These are phyloP conservation scores for Ceratocystis ficicola DNA, from an alignment of 2,329 filamentous ascomycete genomes.

Conservation along the genomic window DNA sequence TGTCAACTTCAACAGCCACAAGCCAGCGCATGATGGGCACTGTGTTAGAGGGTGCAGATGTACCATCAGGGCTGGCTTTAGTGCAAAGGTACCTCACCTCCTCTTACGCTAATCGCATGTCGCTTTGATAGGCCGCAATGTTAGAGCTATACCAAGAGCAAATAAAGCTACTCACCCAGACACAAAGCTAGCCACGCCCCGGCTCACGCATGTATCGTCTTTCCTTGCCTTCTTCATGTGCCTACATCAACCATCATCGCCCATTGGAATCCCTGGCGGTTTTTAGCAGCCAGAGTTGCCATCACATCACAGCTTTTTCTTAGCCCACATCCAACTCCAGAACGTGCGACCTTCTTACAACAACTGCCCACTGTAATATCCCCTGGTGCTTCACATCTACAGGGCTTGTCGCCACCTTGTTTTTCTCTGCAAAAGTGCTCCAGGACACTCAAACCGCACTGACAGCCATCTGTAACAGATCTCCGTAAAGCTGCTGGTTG, in stretches of 20 bases:
- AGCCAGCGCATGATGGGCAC: too few species aligned
- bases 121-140: neutral
- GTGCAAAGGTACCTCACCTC: neutral
- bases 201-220: too few species aligned
- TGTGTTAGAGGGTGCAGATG: too few species aligned
- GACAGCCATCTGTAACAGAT: neutral
- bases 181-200: too few species aligned
- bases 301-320: too few species aligned
- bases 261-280: too few species aligned
- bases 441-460: neutral
- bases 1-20: too few species aligned
- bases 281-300: too few species aligned
- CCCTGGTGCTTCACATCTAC: neutral
- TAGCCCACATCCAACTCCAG: neutral
- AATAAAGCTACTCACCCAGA: neutral
- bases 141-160: neutral
- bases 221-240: too few species aligned
- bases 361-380: neutral
- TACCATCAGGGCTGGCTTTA: neutral
- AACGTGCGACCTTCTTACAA: neutral
- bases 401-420: conserved; percentile 5
- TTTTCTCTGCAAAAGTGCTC: neutral
- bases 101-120: neutral
- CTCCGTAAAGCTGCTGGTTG: neutral
- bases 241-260: too few species aligned